Conservation (phyloP, 2,329 filamentous ascomycete species). For the Scytalidium lignicola region DNA sequence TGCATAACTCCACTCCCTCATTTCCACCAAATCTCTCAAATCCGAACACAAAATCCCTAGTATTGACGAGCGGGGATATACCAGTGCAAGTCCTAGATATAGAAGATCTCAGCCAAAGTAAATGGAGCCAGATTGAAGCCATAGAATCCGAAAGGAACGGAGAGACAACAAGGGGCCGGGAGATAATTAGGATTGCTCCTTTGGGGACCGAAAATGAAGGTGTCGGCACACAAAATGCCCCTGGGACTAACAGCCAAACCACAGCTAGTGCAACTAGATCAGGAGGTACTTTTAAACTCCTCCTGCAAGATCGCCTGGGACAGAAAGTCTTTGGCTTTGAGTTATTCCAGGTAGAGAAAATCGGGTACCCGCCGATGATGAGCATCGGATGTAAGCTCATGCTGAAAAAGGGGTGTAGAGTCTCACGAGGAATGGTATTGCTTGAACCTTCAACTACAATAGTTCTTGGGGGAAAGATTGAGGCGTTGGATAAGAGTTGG, state of each 20-base stretch:
- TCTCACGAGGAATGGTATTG: constrained; percentile 74
- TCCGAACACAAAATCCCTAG: constrained; percentile 47
- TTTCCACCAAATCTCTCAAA: constrained; percentile 56
- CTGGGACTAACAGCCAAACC: constrained; percentile 19
- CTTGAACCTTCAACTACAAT: constrained; percentile 63
- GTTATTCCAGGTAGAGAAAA: constrained; percentile 56
- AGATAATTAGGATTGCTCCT: constrained; percentile 70
- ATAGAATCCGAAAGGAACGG: constrained; percentile 70
- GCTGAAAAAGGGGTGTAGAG: constrained; percentile 58
- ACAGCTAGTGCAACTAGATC: constrained; percentile 3
- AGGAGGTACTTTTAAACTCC: constrained; percentile 65
- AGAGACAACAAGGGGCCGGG: constrained; percentile 68
- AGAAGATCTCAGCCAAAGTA: constrained; percentile 72
- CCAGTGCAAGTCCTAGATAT: constrained; percentile 81
- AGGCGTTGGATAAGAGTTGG: constrained; percentile 76
- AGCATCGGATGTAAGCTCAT: constrained; percentile 80
- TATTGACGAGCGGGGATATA: constrained; percentile 53
- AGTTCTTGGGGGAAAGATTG: constrained; percentile 85
- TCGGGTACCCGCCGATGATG: constrained; percentile 54
- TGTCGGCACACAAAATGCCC: constrained; percentile 22
- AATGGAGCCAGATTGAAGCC: constrained; percentile 84
- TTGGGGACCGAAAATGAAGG: constrained; percentile 35
- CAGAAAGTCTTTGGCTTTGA: constrained; percentile 69
- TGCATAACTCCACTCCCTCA: constrained; percentile 40
- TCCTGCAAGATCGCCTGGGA: constrained; percentile 75